phyloP scores from a whole-genome alignment of 2,329 filamentous ascomycete genomes.

The Nannizzia gypsea region DNA sequence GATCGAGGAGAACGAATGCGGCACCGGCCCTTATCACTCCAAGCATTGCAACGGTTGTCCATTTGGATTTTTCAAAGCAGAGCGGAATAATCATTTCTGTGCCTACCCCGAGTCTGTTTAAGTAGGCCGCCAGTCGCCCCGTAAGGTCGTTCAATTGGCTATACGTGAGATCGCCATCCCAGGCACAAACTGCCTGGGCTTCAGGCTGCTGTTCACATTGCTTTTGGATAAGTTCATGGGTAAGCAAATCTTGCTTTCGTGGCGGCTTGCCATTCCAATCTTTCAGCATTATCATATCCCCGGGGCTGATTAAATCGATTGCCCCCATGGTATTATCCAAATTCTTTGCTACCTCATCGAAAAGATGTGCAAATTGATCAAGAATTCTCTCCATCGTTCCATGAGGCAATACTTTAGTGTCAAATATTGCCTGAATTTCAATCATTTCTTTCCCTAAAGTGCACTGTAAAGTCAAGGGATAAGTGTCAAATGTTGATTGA shows the following conservation, averaged over 20 bases:
- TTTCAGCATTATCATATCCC: background rate
- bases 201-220: conserved; percentile 9
- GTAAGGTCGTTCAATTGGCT: conserved; percentile 15
- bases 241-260: conserved; percentile 2
- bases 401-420: background rate
- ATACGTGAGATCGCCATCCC: conserved; percentile 16
- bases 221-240: conserved; percentile 15
- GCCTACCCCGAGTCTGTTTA: conserved; percentile 6
- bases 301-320: background rate
- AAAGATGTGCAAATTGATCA: background rate
- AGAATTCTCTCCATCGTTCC: conserved; percentile 2
- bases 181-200: conserved; percentile 14
- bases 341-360: background rate
- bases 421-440: background rate
- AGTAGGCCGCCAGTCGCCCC: conserved; percentile 4
- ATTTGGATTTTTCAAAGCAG: conserved; percentile 15
- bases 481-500: background rate
- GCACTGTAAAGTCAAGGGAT: background rate
- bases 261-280: conserved; percentile 1
- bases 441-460: background rate
- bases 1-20: conserved; percentile 13
- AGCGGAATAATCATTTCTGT: conserved; percentile 11
- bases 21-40: conserved; percentile 14
- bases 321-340: background rate
- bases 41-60: conserved; percentile 12